Evolutionary conservation across 2,329 filamentous ascomycete genomes (phyloP).

Genomic region (Calonectria leucothoes): DNA sequence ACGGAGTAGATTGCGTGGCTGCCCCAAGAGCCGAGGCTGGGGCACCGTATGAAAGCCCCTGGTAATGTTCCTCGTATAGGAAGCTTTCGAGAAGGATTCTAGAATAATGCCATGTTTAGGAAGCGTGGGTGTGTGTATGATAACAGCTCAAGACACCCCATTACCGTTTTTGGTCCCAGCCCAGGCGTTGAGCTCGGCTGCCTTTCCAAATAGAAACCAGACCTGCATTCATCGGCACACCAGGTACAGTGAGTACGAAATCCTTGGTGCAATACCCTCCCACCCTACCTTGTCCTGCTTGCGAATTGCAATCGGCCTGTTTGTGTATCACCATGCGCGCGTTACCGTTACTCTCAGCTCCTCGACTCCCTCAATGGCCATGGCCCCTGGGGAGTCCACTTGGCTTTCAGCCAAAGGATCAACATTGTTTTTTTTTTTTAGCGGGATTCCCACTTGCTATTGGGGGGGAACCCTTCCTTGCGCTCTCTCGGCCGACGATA

Average conservation of each 20-base stretch:
- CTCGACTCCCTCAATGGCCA: background rate
- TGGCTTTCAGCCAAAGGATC: background rate
- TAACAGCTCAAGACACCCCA: background rate
- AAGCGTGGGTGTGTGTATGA: slow-evolving; percentile 23
- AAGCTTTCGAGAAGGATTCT: slow-evolving; percentile 41
- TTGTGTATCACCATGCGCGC: background rate
- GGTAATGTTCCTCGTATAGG: slow-evolving; percentile 20
- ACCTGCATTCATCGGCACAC: slow-evolving; percentile 5
- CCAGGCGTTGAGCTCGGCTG: background rate
- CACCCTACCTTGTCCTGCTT: background rate
- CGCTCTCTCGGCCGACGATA: slow-evolving; percentile 25
- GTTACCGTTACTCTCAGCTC: background rate
- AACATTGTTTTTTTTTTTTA: background rate
- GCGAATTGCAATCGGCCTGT: background rate
- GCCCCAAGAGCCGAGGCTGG: slow-evolving; percentile 21
- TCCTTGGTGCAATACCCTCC: background rate
- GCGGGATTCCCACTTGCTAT: background rate
- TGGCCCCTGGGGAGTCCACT: background rate
- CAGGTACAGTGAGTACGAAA: background rate
- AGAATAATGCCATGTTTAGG: slow-evolving; percentile 31
- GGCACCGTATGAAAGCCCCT: slow-evolving; percentile 24
- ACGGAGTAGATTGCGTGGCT: slow-evolving; percentile 23
- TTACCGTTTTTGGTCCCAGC: background rate
- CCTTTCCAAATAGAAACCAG: slow-evolving; percentile 8
- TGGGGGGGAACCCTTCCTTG: background rate